These are phyloP conservation scores for Gillenia trifoliata DNA, from an alignment of 306 rosid species.

Conservation along the genomic window DNA sequence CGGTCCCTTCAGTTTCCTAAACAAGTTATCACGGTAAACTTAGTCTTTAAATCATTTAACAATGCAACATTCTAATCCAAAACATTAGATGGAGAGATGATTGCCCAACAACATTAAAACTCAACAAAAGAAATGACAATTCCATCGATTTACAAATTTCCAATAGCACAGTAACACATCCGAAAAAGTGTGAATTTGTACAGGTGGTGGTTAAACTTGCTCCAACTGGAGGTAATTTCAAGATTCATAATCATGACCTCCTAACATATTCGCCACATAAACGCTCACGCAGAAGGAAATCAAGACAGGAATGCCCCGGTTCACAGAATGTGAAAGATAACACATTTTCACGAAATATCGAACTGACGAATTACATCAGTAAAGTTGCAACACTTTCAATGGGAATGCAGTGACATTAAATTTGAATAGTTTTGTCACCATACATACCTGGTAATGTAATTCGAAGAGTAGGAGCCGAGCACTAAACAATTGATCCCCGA, in stretches of 20 bases:
- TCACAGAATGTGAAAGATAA: no score
- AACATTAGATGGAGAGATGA: neutral
- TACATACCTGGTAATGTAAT: constrained; percentile 58
- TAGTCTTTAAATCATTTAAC: constrained; percentile 2
- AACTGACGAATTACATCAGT: neutral
- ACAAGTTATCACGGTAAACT: constrained; percentile 7
- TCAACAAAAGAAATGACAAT: neutral
- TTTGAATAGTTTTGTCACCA: neutral
- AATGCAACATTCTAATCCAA: neutral
- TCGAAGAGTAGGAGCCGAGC: constrained; percentile 57
- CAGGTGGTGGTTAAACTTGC: no score
- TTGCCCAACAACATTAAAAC: neutral
- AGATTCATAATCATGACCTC: neutral
- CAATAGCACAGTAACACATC: neutral
- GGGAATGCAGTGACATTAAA: neutral
- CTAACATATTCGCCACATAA: neutral
- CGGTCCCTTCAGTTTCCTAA: constrained; percentile 80
- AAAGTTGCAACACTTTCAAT: neutral
- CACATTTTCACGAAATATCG: neutral
- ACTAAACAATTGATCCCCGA: constrained; percentile 54
- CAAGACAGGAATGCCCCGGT: no score
- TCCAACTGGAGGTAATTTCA: neutral
- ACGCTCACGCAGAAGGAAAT: no score
- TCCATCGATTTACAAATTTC: neutral
- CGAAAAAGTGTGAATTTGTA: neutral